These are phyloP conservation scores for Fusarium marasasianum DNA, from an alignment of 2,329 filamentous ascomycete species.

Conservation along the genomic window DNA sequence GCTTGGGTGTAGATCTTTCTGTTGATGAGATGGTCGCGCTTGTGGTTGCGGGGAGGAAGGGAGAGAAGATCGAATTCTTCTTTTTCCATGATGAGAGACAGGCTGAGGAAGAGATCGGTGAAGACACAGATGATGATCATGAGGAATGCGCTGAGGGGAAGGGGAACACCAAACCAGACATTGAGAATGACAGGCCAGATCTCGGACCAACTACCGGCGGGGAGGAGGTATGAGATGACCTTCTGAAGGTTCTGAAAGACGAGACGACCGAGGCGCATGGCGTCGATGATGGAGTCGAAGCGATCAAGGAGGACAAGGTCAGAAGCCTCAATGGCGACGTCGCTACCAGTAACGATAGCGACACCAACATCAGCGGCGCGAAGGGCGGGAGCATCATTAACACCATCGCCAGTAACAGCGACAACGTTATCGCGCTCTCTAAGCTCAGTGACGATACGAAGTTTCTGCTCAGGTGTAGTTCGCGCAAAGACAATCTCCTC, in stretches of 20 bases:
- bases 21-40: conserved; percentile 62
- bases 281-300: conserved; percentile 75
- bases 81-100: conserved; percentile 64
- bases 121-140: conserved; percentile 69
- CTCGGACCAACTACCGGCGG: conserved; percentile 64
- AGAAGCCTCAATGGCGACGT: conserved; percentile 71
- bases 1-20: conserved; percentile 60
- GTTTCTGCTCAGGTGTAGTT: conserved; percentile 75
- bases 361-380: conserved; percentile 76
- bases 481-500: conserved; percentile 74
- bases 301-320: conserved; percentile 76
- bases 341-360: conserved; percentile 70
- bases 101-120: conserved; percentile 61
- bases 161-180: conserved; percentile 64
- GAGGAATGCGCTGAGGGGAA: conserved; percentile 61
- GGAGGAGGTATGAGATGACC: conserved; percentile 57
- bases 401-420: conserved; percentile 79
- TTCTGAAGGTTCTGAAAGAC: conserved; percentile 55
- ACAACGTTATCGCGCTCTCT: conserved; percentile 67
- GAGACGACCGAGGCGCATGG: conserved; percentile 59
- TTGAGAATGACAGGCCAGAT: conserved; percentile 67
- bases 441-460: conserved; percentile 75
- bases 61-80: conserved; percentile 63
- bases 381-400: conserved; percentile 73
- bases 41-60: conserved; percentile 60